A percentile compares a stretch with the other conserved stretches of the same genome.
phyloP scores from a whole-genome alignment of 495 filamentous ascomycete species.

The Parathielavia hyrcaniae region DNA sequence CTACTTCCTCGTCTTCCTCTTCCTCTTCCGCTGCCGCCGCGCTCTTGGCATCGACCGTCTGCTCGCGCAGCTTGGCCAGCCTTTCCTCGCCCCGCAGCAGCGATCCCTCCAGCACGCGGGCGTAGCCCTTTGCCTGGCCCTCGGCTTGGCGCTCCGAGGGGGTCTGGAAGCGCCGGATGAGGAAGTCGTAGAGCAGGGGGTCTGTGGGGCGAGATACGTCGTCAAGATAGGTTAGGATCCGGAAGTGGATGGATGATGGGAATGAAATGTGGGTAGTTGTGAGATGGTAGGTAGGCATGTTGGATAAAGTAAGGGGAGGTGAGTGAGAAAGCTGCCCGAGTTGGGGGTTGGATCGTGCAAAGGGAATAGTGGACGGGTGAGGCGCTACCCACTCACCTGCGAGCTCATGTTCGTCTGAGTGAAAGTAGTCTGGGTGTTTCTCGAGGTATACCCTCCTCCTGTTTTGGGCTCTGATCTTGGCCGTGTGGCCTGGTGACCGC shows the following conservation, averaged over 20 bases:
- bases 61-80: constrained; percentile 52
- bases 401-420: constrained; percentile 40
- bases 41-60: constrained; percentile 31
- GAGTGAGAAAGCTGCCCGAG: background rate
- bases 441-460: constrained; percentile 41
- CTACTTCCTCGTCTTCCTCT: no score
- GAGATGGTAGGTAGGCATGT: background rate
- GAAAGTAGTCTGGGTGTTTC: constrained; percentile 38
- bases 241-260: background rate
- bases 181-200: constrained; percentile 70
- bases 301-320: background rate
- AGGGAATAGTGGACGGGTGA: background rate
- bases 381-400: constrained; percentile 30
- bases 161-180: constrained; percentile 72
- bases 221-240: background rate
- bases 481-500: constrained; percentile 29
- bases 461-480: constrained; percentile 38
- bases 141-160: constrained; percentile 65
- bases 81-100: constrained; percentile 67
- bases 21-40: no score
- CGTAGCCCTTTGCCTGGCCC: constrained; percentile 64
- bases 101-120: constrained; percentile 65
- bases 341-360: no score
- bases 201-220: no score
- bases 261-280: background rate